Conservation (phyloP, 2,329 filamentous ascomycete species). For the Helotiales sp. region DNA sequence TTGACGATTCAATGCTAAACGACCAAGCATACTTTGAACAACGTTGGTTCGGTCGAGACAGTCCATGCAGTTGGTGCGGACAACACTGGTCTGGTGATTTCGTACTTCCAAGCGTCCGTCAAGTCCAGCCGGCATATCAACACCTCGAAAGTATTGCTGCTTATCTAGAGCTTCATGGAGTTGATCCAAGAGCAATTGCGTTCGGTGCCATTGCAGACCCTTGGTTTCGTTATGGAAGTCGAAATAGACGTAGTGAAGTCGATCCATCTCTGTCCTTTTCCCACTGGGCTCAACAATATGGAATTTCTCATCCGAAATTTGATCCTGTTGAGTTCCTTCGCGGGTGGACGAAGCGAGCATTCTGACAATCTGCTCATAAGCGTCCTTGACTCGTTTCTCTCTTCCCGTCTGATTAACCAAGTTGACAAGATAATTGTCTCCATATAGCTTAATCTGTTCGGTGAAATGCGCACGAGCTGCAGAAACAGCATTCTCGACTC, state of each 20-base stretch:
- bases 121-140: constrained; percentile 74
- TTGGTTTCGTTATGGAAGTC: constrained; percentile 99
- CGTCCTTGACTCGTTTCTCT: constrained; percentile 84
- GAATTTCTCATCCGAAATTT: constrained; percentile 75
- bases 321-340: constrained; percentile 66
- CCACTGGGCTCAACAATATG: constrained; percentile 69
- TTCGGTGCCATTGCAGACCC: constrained; percentile 89
- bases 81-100: constrained; percentile 81
- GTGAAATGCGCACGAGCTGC: constrained; percentile 87
- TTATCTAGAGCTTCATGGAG: constrained; percentile 73
- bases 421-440: constrained; percentile 96
- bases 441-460: constrained; percentile 90
- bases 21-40: constrained; percentile 94
- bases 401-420: constrained; percentile 95
- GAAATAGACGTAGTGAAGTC: constrained; percentile 95
- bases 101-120: constrained; percentile 77
- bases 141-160: constrained; percentile 90
- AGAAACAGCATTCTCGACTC: constrained; percentile 75
- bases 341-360: constrained; percentile 68
- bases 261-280: constrained; percentile 66
- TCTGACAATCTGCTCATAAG: constrained; percentile 89
- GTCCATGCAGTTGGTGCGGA: constrained; percentile 99
- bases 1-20: constrained; percentile 85
- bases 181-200: constrained; percentile 81
- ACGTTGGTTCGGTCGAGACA: constrained; percentile 97